A percentile compares a stretch with the other conserved stretches of the same genome.
These are phyloP conservation scores for Exophiala xenobiotica DNA, from an alignment of 2,329 filamentous ascomycete species.

Conservation along the genomic window DNA sequence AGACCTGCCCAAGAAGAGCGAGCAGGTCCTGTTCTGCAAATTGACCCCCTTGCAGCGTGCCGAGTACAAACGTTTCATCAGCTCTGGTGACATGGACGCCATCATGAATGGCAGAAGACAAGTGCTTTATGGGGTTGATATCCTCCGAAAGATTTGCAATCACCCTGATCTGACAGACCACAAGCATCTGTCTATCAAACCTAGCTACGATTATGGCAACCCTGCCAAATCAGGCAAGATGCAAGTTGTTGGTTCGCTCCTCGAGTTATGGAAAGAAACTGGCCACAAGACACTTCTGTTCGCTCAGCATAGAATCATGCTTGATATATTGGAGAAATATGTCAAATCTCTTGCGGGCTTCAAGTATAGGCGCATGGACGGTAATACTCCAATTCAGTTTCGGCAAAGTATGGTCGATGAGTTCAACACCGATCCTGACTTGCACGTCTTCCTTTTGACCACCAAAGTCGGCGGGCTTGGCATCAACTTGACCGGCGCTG, in stretches of 20 bases:
- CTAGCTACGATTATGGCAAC: constrained; percentile 74
- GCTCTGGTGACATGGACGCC: constrained; percentile 79
- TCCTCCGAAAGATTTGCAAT: constrained; percentile 94
- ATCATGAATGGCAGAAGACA: constrained; percentile 75
- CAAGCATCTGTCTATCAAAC: constrained; percentile 56
- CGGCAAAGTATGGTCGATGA: constrained; percentile 88
- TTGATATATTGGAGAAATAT: constrained; percentile 87
- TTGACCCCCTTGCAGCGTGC: constrained; percentile 75
- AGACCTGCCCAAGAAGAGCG: constrained; percentile 91
- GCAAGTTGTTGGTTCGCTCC: constrained; percentile 83
- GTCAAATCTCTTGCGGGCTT: constrained; percentile 67
- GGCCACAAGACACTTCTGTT: constrained; percentile 94
- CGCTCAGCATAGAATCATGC: constrained; percentile 89
- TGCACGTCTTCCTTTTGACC: constrained; percentile 89
- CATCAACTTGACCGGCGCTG: constrained; percentile 90
- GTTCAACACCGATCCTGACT: constrained; percentile 77
- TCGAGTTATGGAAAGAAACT: constrained; percentile 86
- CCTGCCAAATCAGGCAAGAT: constrained; percentile 86
- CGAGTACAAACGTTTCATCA: constrained; percentile 77
- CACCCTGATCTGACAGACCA: constrained; percentile 86
- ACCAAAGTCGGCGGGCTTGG: constrained; percentile 94
- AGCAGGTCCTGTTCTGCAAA: constrained; percentile 95
- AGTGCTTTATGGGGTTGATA: constrained; percentile 85
- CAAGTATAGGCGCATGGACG: constrained; percentile 87
- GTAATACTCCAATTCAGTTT: constrained; percentile 80